Percentiles rank a stretch among this genome's conserved stretches.
These are phyloP conservation scores for Yamadazyma taylorii DNA, from an alignment of 1,139 yeast genomes.

Conservation along the genomic window DNA sequence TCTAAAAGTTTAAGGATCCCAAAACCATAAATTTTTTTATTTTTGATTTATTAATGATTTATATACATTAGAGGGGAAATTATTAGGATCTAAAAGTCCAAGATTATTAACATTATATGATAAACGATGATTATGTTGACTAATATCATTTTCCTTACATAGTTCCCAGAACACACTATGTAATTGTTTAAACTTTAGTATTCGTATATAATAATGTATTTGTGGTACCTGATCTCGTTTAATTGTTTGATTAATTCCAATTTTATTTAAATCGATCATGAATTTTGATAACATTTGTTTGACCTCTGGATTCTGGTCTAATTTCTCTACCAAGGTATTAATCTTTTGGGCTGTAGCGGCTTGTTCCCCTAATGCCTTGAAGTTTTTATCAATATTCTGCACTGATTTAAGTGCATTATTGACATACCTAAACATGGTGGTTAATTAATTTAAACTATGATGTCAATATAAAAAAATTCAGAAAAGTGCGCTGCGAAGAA, in stretches of 20 bases:
- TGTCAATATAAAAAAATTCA: too few relatives aligned
- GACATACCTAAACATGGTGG: conserved; percentile 15
- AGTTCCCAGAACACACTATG: conserved; percentile 44
- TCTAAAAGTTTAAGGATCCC: conserved; percentile 90
- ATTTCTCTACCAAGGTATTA: conserved; percentile 23
- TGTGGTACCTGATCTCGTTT: conserved; percentile 7
- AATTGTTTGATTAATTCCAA: conserved; percentile 29
- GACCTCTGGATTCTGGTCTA: conserved; percentile 32
- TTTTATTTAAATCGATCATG: conserved; percentile 30
- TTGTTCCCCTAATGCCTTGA: conserved; percentile 17
- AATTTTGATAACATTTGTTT: conserved; percentile 31
- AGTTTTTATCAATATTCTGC: conserved; percentile 29
- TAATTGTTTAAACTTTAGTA: conserved; percentile 26
- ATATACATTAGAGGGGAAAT: conserved; percentile 30
- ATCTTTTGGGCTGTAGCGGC: conserved; percentile 23
- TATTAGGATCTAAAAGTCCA: conserved; percentile 43
- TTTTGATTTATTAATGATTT: conserved; percentile 28
- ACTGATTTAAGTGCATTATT: conserved; percentile 31
- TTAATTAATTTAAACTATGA: too few relatives aligned
- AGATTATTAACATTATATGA: conserved; percentile 25
- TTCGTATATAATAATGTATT: conserved; percentile 20
- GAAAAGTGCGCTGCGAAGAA: too few relatives aligned
- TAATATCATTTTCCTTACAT: conserved; percentile 31
- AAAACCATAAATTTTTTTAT: conserved; percentile 69
- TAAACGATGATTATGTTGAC: conserved; percentile 33